Evolutionary conservation across 2,329 filamentous ascomycete species (phyloP), one percentile per base, ranked within the genome.

Genomic region (Thermothelomyces thermophilus): DNA sequence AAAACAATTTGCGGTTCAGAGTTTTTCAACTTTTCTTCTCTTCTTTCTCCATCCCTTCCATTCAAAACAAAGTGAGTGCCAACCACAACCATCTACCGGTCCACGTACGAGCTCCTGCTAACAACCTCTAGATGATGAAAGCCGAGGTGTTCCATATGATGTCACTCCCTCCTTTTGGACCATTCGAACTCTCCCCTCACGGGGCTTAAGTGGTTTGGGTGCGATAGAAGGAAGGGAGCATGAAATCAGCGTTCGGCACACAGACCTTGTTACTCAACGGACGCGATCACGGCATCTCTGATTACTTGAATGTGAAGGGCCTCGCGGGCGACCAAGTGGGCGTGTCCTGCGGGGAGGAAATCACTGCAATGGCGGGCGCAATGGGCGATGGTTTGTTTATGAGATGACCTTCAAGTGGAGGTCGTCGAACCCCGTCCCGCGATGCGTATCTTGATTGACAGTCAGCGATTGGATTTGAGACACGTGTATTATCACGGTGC

Each of bases 171-270:
- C 72, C 77, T 73, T 71, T 73, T 76, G 73, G 76, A 75, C 73
- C 77, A 73, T 74, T 73, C 73, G 77, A 80, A 87, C 88, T 91
- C 90, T 96, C 86, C 84, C 82, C 81, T 81, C 73, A 78, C 72
- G 73, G 83, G 87, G 90, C 90, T 87, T 69, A 89, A 96, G 93
- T 78, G 91, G 88, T 85, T 77, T 77, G 78, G 72, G 73, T 79
- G 82, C 70, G 72, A 74, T 72, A 74, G 74, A 76, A 70, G 71
- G 75, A 73, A 72, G 72, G 80, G 73, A 86, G 81, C 76, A 80
- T 98, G 93, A 97, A 83, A 90, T 90, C 79, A 84, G 93, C 90
- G 93, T 96, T 87, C 90, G 91, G 88, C 93, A 96, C 91, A 95
- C 78, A 68, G 79, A 83, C 86, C 91, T 96, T 97, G 90, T 96